Conservation (phyloP, 768 basidiomycete species). For the Mycena alexandri region DNA sequence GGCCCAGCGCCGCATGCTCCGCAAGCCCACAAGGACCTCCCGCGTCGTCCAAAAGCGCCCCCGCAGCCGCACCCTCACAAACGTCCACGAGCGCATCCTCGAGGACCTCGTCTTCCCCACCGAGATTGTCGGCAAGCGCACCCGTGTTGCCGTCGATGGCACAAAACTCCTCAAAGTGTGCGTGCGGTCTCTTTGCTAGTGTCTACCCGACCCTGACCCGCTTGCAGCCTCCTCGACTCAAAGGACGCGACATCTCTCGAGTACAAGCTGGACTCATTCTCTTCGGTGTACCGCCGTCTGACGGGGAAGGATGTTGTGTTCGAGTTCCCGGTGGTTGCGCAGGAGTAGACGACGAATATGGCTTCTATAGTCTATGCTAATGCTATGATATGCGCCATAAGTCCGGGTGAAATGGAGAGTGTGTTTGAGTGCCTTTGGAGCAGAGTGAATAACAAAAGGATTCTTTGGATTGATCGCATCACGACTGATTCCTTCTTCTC, state of each 20-base stretch:
- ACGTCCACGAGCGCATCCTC: slow-evolving; percentile 97
- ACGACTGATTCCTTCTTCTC: slow-evolving; percentile 29
- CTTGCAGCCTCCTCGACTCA: slow-evolving; percentile 90
- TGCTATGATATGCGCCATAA: slow-evolving; percentile 20
- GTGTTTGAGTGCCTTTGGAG: too few species aligned
- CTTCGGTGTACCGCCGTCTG: slow-evolving; percentile 94
- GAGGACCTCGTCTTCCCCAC: slow-evolving; percentile 99
- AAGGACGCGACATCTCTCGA: slow-evolving; percentile 98
- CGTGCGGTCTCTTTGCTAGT: slow-evolving; percentile 50
- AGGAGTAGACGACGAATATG: slow-evolving; percentile 65
- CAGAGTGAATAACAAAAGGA: too few species aligned
- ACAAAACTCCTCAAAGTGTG: slow-evolving; percentile 98
- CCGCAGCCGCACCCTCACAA: slow-evolving; percentile 95
- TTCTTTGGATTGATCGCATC: background rate
- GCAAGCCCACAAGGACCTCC: slow-evolving; percentile 95
- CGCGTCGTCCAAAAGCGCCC: slow-evolving; percentile 97
- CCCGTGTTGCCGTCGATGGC: slow-evolving; percentile 92
- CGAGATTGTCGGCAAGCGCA: slow-evolving; percentile 99
- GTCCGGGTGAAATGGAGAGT: background rate
- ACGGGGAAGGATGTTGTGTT: slow-evolving; percentile 98
- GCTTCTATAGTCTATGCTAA: slow-evolving; percentile 36
- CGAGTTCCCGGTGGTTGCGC: slow-evolving; percentile 86
- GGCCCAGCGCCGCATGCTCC: slow-evolving; percentile 98
- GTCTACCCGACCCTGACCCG: slow-evolving; percentile 28
- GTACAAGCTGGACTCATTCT: slow-evolving; percentile 99